phyloP scores from a whole-genome alignment of 2,329 filamentous ascomycete species.

The Fusarium dimerum region DNA sequence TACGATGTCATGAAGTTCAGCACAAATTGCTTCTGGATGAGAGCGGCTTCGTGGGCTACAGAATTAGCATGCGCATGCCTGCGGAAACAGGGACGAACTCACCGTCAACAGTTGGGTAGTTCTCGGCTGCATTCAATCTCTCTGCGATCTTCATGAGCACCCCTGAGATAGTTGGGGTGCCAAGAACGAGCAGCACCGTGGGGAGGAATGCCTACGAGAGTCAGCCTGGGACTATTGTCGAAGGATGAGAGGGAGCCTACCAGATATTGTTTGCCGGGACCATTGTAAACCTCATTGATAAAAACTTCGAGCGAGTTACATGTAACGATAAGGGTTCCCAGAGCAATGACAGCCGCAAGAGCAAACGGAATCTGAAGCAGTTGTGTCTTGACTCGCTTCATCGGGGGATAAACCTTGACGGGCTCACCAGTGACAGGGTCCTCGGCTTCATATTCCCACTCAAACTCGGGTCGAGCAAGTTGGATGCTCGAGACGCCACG shows the following conservation, averaged over 20 bases:
- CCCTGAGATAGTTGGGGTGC: conserved; percentile 76
- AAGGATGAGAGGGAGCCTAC: conserved; percentile 43
- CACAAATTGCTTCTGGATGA: conserved; percentile 92
- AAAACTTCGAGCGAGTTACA: conserved; percentile 96
- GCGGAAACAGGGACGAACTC: conserved; percentile 11
- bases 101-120: conserved; percentile 84
- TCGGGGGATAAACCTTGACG: conserved; percentile 72
- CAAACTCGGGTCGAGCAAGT: conserved; percentile 73
- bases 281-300: conserved; percentile 89
- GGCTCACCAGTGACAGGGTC: conserved; percentile 83
- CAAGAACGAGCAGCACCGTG: conserved; percentile 80
- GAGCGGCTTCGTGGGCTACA: conserved; percentile 73
- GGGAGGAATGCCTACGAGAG: conserved; percentile 75
- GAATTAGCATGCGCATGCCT: conserved; percentile 7
- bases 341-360: conserved; percentile 66
- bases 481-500: conserved; percentile 82
- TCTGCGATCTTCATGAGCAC: conserved; percentile 77
- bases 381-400: conserved; percentile 75
- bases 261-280: conserved; percentile 81
- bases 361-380: conserved; percentile 84
- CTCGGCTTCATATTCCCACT: conserved; percentile 72
- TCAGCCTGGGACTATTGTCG: conserved; percentile 7
- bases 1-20: conserved; percentile 97
- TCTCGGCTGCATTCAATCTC: conserved; percentile 78
- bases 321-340: conserved; percentile 80